phyloP scores from a whole-genome alignment of 352 stramenopile species.

The Phytophthora foliorum region DNA sequence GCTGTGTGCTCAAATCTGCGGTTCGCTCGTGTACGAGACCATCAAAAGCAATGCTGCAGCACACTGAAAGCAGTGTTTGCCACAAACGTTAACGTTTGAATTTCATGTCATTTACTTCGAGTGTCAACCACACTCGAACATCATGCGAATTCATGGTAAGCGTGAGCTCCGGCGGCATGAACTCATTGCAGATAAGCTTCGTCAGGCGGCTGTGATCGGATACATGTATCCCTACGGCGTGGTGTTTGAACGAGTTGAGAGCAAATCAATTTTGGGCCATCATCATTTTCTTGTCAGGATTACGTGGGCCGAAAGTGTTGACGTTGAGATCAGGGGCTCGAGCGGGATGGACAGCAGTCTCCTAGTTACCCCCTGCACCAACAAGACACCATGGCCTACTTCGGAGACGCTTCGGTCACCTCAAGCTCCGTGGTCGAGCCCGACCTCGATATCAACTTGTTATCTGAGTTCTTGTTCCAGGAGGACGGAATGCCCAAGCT shows the following conservation, averaged over 20 bases:
- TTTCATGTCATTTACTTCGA: no score
- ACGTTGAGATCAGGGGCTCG: conserved; percentile 4
- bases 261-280: conserved; percentile 12
- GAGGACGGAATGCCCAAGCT: conserved; percentile 21
- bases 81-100: no score
- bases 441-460: conserved; percentile 35
- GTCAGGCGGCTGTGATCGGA: no score
- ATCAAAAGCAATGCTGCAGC: conserved; percentile 42
- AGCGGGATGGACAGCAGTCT: background rate
- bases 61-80: background rate
- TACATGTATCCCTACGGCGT: no score
- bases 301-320: conserved; percentile 20
- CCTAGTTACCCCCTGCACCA: background rate
- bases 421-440: background rate
- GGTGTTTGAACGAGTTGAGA: background rate
- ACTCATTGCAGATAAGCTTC: no score
- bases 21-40: conserved; percentile 57
- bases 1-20: conserved; percentile 45
- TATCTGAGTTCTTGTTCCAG: conserved; percentile 38
- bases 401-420: conserved; percentile 8
- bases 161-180: no score
- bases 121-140: no score
- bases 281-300: conserved; percentile 16
- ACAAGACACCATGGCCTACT: conserved; percentile 4
- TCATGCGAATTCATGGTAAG: no score